Base-by-base conservation (phyloP, 1,284 basidiomycete species). In the Paramarasmius palmivorus region DNA sequence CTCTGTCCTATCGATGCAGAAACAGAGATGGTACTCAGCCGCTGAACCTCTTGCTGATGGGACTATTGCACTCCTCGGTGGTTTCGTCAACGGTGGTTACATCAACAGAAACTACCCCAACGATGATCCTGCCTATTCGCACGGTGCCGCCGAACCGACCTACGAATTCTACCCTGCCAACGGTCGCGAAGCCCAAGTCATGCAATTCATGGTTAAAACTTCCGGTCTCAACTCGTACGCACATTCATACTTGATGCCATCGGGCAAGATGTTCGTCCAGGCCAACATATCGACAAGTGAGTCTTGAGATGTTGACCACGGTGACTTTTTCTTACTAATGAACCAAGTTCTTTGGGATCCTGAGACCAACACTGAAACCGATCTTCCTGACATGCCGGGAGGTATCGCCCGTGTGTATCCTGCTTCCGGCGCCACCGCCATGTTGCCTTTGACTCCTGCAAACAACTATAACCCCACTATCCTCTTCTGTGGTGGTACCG, bases 141-240 rank as follows among this genome's bases (percentile, higher is more conserved):
- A 88, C 53, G 83, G 83, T 55, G 84, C 79, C 19, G 81, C 85
- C 0, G 80, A 86, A 53, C 81, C 82, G 14, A 90, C 86, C 0
- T 89, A 79, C 61, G 88, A 95, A 74, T 94, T 93, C 71, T 96
- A 82, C 72, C 94, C 92, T n/a, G 72, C 83, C 12, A 78, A 73
- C 52, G 79, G 82, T 29, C 68, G 73, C 45, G 65, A 73, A 2
- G 77, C 87, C 1, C 74, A 84, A 61, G 73, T 80, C 19, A 87
- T 96, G 76, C 73, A 89, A 52, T 90, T 97, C 73, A 81, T 97
- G 73, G 71, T 83, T 57, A 77, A 83, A 39, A 93, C 94, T 0
- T 89, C 92, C 36, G 94, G 94, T 48, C 81, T 95, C 63, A 98
- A 98, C 72, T 79, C 94, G 4, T 98, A 95, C 62, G 84, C 93